Evolutionary conservation across 768 basidiomycete genomes (phyloP).

Genomic region (Steccherinum ochraceum): DNA sequence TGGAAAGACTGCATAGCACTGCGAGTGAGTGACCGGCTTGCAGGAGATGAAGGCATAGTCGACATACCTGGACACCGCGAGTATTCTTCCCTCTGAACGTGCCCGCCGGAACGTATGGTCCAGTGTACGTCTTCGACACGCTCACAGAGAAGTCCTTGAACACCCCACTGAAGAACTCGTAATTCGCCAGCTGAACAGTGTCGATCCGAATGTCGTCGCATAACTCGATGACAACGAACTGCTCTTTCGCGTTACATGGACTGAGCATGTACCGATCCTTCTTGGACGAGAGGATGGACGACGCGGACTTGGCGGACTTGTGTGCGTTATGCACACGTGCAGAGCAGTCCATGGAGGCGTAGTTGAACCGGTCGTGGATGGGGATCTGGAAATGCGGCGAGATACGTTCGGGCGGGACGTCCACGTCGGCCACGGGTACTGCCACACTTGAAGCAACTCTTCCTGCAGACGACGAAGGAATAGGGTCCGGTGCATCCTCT

Average conservation of each 20-base stretch:
- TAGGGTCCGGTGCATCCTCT: neutral
- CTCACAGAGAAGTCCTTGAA: constrained; percentile 89
- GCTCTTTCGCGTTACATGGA: constrained; percentile 62
- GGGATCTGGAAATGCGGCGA: constrained; percentile 68
- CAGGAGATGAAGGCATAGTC: neutral
- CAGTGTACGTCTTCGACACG: constrained; percentile 44
- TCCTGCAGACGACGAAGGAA: neutral
- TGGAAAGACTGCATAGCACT: constrained; percentile 58
- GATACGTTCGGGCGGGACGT: constrained; percentile 26
- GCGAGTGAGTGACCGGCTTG: neutral
- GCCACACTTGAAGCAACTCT: constrained; percentile 5
- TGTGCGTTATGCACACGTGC: constrained; percentile 87
- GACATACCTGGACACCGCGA: constrained; percentile 80
- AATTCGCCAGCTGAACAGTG: constrained; percentile 93
- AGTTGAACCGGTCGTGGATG: constrained; percentile 87
- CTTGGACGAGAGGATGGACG: constrained; percentile 81
- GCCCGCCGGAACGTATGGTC: constrained; percentile 58
- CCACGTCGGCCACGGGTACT: constrained; percentile 11
- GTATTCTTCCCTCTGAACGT: constrained; percentile 85
- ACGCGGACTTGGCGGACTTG: constrained; percentile 71
- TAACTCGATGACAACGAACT: constrained; percentile 90
- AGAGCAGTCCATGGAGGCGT: constrained; percentile 88
- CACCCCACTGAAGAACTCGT: constrained; percentile 96
- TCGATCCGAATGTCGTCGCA: constrained; percentile 98
- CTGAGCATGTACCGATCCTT: constrained; percentile 96